These are phyloP conservation scores for Phylloporus scabripes DNA, from an alignment of 768 basidiomycete genomes.

Conservation along the genomic window DNA sequence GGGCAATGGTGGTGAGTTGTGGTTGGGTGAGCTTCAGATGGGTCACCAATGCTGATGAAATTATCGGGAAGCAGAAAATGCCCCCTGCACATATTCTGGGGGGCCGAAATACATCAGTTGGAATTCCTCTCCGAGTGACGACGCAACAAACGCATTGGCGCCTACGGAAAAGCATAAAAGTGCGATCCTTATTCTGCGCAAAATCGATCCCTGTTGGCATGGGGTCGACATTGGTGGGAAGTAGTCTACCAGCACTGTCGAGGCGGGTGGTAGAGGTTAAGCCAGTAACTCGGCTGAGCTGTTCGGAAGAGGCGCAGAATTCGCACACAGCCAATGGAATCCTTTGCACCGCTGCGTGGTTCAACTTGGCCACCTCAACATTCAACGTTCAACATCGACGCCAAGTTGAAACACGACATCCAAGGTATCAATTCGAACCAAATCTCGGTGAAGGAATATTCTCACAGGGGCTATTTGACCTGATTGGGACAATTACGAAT, in stretches of 20 bases:
- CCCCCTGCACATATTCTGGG: constrained; percentile 71
- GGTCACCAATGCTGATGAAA: constrained; percentile 57
- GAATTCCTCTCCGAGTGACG: neutral
- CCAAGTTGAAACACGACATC: neutral
- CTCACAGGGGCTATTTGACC: constrained; percentile 16
- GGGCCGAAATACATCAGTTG: neutral
- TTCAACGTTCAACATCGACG: neutral
- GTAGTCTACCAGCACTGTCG: neutral
- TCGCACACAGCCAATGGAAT: neutral
- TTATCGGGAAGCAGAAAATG: constrained; percentile 72
- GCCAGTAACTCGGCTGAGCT: neutral
- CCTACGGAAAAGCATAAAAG: constrained; percentile 50
- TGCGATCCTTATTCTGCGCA: constrained; percentile 24
- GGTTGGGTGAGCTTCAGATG: constrained; percentile 65
- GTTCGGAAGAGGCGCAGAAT: neutral
- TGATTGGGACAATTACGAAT: neutral
- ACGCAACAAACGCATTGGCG: constrained; percentile 53
- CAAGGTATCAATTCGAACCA: neutral
- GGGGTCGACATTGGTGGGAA: constrained; percentile 11
- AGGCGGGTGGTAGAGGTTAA: neutral
- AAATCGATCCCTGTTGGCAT: constrained; percentile 1
- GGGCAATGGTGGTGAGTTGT: constrained; percentile 70
- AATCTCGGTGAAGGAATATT: neutral
- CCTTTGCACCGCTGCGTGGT: no score
- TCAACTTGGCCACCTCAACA: neutral